Conservation (phyloP, 23 red algal species). For the Pyropia haitanensis region DNA sequence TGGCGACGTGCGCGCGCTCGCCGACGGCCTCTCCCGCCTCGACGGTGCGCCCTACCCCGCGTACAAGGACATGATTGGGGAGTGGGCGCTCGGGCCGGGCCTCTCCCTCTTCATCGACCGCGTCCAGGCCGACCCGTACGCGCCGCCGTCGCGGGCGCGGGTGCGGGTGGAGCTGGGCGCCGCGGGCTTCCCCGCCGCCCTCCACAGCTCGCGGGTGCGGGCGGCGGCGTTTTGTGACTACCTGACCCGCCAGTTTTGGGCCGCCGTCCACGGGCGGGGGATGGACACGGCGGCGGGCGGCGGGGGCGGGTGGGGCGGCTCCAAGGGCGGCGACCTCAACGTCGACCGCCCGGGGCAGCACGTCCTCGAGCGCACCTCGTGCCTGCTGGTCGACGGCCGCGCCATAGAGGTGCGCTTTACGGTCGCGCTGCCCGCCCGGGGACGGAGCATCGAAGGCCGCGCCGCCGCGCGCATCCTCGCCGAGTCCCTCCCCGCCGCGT, state of each 20-base stretch:
- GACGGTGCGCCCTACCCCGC: slow-evolving; percentile 38
- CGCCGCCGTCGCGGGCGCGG: slow-evolving; percentile 35
- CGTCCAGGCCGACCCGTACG: slow-evolving; percentile 55
- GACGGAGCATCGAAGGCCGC: slow-evolving; percentile 51
- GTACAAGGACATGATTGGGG: slow-evolving; percentile 52
- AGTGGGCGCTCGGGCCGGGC: slow-evolving; percentile 23
- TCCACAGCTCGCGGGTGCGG: slow-evolving; percentile 4
- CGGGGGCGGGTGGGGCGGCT: slow-evolving; percentile 25
- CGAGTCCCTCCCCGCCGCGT: slow-evolving; percentile 17
- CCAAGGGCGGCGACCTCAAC: slow-evolving; percentile 60
- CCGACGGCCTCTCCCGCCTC: slow-evolving; percentile 4
- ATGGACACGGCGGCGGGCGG: slow-evolving; percentile 10
- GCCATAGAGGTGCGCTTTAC: slow-evolving; percentile 61
- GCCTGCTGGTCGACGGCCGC: slow-evolving; percentile 14
- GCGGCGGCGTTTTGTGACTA: slow-evolving; percentile 53
- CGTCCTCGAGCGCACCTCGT: slow-evolving; percentile 55
- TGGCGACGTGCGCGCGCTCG: neutral
- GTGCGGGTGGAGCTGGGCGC: slow-evolving; percentile 23
- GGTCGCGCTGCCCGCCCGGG: slow-evolving; percentile 61
- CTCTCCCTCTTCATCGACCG: slow-evolving; percentile 34
- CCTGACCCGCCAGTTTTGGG: slow-evolving; percentile 51
- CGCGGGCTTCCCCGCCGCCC: slow-evolving; percentile 13
- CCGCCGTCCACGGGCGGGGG: neutral
- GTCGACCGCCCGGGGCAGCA: slow-evolving; percentile 60
- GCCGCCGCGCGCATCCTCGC: slow-evolving; percentile 23